Base-by-base conservation (phyloP, 2,329 filamentous ascomycete species). In the Aspergillus oerlinghausenensis region DNA sequence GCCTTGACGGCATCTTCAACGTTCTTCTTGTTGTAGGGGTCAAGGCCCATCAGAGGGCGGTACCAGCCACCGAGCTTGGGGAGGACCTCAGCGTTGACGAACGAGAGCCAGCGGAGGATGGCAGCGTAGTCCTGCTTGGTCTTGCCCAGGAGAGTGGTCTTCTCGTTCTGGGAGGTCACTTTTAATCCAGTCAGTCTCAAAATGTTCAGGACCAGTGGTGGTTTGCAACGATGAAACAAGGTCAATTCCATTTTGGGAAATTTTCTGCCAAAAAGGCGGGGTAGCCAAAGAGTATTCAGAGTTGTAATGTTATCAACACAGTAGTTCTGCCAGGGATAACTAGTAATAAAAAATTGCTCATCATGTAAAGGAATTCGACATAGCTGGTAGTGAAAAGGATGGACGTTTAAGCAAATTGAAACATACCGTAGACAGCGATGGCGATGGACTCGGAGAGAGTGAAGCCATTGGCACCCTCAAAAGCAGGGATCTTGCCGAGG, bases 41-140 rank as follows among this genome's bases (percentile, higher is more conserved):
- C 84, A 70, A 82, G 80, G 74, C 94, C 94, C 67, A 91, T 76
- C 67, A 97, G 87, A 67, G 94, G 94, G 67, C 84, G 84, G 86
- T 89, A 94, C 90, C 91, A 97, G 75, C 77, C 82, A 79, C 82
- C 87, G 66, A 97, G 79, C 64, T 79, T 76, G 63, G 84, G 76
- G 66, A 96, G 83, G 71, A 97, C 76, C 83, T 99, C 93, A 59
- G 80, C 76, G 87, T 97, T 99, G 85, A 88, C 89, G 81, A 88
- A 97, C 65, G 93, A 97, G 88, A 97, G 87, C 94, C 94, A 99
- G 80, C 89, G 90, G 75, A 99, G 84, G 79, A 99, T 99, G 68
- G 92, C 92, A 70, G 94, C 94, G 79, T 97, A 93, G 87, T 99
- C 94, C 84, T 99, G 93, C 89, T 99, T 99, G 82, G 92, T 99